phyloP scores from a whole-genome alignment of 345 rosid species.

The Eutrema japonicum region DNA sequence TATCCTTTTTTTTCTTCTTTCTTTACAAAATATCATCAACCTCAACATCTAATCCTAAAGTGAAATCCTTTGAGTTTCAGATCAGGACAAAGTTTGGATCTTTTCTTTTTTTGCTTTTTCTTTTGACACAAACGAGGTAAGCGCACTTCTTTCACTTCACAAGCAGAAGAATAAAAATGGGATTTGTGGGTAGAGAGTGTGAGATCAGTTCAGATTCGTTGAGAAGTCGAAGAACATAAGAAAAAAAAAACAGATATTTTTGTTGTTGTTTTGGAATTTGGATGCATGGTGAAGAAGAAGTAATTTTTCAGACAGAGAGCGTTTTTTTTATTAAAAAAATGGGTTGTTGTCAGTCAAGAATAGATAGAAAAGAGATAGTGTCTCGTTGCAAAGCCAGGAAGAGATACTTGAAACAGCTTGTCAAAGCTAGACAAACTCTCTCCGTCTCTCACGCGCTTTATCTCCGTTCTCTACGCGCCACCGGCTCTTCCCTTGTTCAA shows the following conservation, averaged over 20 bases:
- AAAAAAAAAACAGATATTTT: neutral
- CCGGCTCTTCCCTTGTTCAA: slow-evolving; percentile 79
- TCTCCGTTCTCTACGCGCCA: slow-evolving; percentile 80
- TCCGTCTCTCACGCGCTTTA: slow-evolving; percentile 90
- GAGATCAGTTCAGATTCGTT: slow-evolving; percentile 26
- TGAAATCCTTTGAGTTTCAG: slow-evolving; percentile 41
- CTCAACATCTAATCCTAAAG: slow-evolving; percentile 36
- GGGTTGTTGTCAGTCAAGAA: slow-evolving; percentile 87
- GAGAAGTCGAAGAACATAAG: slow-evolving; percentile 12
- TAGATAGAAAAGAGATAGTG: slow-evolving; percentile 83
- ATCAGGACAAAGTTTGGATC: slow-evolving; percentile 42
- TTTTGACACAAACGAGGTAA: slow-evolving; percentile 47
- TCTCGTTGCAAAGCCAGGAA: slow-evolving; percentile 89
- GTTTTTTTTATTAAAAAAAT: slow-evolving; percentile 28
- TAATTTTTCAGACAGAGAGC: slow-evolving; percentile 17
- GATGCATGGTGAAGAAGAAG: slow-evolving; percentile 41
- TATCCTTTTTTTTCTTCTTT: neutral
- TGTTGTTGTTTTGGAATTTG: neutral
- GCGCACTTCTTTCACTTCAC: slow-evolving; percentile 34
- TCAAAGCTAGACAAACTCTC: slow-evolving; percentile 75
- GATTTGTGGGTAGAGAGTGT: slow-evolving; percentile 10
- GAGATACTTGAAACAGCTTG: slow-evolving; percentile 83
- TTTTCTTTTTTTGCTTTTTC: slow-evolving; percentile 33
- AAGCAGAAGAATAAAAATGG: slow-evolving; percentile 15
- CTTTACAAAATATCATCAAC: neutral